Base-by-base conservation (phyloP, 441 rosid species). In the Pelargonium australe region DNA sequence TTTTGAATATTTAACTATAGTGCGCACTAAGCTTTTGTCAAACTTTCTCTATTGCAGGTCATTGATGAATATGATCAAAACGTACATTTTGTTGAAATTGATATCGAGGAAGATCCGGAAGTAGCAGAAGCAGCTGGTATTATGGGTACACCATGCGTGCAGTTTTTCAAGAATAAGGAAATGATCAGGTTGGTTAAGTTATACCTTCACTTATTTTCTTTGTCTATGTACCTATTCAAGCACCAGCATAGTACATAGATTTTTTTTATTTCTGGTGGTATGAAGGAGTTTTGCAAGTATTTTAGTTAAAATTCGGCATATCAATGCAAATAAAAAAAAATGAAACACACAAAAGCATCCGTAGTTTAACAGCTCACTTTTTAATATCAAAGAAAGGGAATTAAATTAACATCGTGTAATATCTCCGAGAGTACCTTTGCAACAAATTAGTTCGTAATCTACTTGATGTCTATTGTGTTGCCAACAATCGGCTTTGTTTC, bases 71-170 rank as follows among this genome's bases (percentile, higher is more conserved):
- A 79, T 75, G 85, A 86, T 77, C 73, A 86, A 73, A 87, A 83
- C 70, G 96, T 95, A 68, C 98, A 95, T 78, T 92, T 89, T 67
- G 90, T 95, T 58, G 98, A 95, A 83, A 95, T 92, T 62, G 99
- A 92, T 71, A 95, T 92, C 0, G 99, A 92, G 82, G 99, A 92
- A 88, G 99, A 95, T 81, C 96, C 64, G 44, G 96, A 92, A 77
- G 81, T 92, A 69, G 95, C 98, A 61, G 95, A 95, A 83, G 96
- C 97, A 53, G 99, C 98, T 49, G 97, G 86, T 72, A 95, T 95
- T 63, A 95, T 95, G 97, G 97, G 97, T 44, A 92, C 98, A 19
- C 97, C 97, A 1, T 91, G 96, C 13, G 96, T 95, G 73, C 97
- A 95, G 79, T 92, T 90, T 77, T 95, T 88, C 83, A 91, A 95